phyloP scores from a whole-genome alignment of 164 flowering plant species.

The Vitis riparia region DNA sequence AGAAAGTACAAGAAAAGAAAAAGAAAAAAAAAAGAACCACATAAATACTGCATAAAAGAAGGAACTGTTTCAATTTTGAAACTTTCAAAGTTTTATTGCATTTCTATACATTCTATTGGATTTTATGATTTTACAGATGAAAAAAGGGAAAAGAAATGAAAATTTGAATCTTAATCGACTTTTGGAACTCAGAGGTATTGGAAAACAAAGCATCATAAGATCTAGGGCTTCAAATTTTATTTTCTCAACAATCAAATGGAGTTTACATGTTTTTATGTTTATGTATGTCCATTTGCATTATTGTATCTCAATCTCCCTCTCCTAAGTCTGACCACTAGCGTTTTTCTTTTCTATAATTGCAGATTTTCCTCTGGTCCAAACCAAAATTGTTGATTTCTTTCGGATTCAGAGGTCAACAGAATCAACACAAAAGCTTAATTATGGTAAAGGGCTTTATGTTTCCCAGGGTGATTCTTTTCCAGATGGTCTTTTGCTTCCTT shows the following conservation, averaged over 20 bases:
- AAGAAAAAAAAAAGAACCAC: too few species aligned
- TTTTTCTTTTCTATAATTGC: slow-evolving; percentile 15
- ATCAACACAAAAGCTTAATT: slow-evolving; percentile 19
- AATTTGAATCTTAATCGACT: too few species aligned
- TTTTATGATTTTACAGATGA: too few species aligned
- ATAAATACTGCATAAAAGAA: too few species aligned
- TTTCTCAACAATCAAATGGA: background rate
- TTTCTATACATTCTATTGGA: too few species aligned
- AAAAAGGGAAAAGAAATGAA: too few species aligned
- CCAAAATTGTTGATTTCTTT: slow-evolving; percentile 90
- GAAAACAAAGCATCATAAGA: too few species aligned
- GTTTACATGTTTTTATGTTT: background rate
- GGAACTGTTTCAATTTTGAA: too few species aligned
- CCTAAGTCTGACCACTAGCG: too few species aligned
- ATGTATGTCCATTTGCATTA: background rate
- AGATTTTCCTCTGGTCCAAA: slow-evolving; percentile 84
- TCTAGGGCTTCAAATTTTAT: background rate
- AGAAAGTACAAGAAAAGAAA: too few species aligned
- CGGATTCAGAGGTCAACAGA: slow-evolving; percentile 56
- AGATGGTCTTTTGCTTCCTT: background rate
- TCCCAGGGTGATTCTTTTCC: background rate
- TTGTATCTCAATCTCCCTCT: background rate
- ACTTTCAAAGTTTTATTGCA: too few species aligned
- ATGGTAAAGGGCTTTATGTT: slow-evolving; percentile 35
- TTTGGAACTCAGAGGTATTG: too few species aligned